Base-by-base conservation (phyloP, 805 yeast genomes). In the Suhomyces sp. region DNA sequence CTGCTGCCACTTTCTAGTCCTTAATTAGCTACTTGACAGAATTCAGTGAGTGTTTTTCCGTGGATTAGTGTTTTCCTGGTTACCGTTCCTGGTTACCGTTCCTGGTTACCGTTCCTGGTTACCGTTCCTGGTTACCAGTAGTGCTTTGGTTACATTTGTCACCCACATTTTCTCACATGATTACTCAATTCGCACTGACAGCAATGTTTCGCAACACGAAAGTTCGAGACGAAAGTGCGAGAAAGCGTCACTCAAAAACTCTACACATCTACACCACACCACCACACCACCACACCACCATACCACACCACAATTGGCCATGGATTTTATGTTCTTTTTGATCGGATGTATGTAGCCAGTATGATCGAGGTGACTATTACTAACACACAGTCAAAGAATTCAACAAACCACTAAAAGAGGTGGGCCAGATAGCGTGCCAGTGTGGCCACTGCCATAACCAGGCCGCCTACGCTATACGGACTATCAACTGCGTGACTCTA, bases 361-460 rank as follows among this genome's bases (percentile, higher is more conserved):
- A 29, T n/a, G 19, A n/a, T 19, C 41, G 22, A 46, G n/a, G 6
- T 10, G 9, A 29, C 4, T 13, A 29, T 4, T 23, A 47, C 44
- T 47, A 47, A 47, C 49, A 47, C 22, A 27, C 53, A 69, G 74
- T 68, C 61, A 70, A 66, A 56, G 74, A 70, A 33, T 66, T 67
- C 56, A 70, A 71, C 53, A 67, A 66, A 53, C 72, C 70, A 0
- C 52, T 72, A 23, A 50, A 55, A 12, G 72, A 67, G 31, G 59
- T 70, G 3, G 74, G 74, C 12, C 50, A 64, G 49, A 54, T 71
- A n/a, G 48, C 62, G 6, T 70, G 74, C 52, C 77, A 75, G 54
- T 84, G 88, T 60, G 83, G 84, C 17, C 76, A 80, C 54, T 84
- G 88, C 57, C 85, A 82, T 59, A 84, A 84, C 61, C 72, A 73